Base-by-base conservation (phyloP, 129 eudicot genomes). In the Centrapalus pauciflorus region DNA sequence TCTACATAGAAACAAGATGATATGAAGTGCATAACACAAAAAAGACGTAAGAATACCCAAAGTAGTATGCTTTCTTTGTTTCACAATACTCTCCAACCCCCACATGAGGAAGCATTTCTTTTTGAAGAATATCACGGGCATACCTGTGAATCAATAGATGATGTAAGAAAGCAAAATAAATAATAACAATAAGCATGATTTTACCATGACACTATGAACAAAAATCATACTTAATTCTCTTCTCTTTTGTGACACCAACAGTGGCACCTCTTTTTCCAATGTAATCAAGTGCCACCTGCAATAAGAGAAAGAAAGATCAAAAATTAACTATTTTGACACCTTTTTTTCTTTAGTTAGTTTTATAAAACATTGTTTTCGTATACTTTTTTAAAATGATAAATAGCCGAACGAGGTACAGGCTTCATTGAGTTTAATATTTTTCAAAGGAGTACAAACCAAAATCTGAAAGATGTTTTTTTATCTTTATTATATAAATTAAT, bases 71-170 rank as follows among this genome's bases (percentile, higher is more conserved):
- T 67, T 93, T 93, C 78, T 93, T 93, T 33, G 96, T 86, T 75
- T 89, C 99, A 72, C 99, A 93, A 57, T 85, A 80, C 60, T 86
- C 98, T 33, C 92, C 96, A 71, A 86, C 92, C 2, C 96, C 99
- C 46, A 89, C 99, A 76, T 93, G 99, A 37, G 99, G 99, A 70
- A 93, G 99, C 99, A 93, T 93, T 77, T 93, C 96, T 61, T 80
- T 93, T 58, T 93, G 96, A 35, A 93, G 96, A 45, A 93, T 89
- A 64, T 93, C 96, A 48, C 76, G 88, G 0, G 99, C 99, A 79
- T 88, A 85, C 82, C 96, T 89, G 85, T 48, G 43, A 49, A 68
- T 62, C 9, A 49, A 34, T 16, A 70, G 43, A 29, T 20, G 10
- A 46, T 14, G 19, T 62, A 8, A 51, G n/a, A n/a, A 27, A 14